Evolutionary conservation across 2,329 filamentous ascomycete species (phyloP).

Genomic region (Magnaporthales sp.): DNA sequence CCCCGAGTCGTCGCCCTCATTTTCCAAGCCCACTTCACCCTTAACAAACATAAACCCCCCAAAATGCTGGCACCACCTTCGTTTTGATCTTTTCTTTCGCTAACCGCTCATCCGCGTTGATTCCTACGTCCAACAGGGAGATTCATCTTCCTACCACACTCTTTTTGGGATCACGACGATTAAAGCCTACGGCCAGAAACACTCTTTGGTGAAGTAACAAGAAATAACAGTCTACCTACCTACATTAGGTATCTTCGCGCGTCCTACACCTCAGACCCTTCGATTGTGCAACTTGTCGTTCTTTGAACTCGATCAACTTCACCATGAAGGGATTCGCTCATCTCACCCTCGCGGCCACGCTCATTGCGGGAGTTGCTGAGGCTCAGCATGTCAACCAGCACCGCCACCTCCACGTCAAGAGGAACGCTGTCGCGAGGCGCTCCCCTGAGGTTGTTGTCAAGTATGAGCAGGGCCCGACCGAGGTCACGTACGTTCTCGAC

Average conservation of each 20-base stretch:
- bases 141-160: constrained; percentile 45
- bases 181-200: constrained; percentile 2
- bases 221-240: not conserved
- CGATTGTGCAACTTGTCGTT: not conserved
- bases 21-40: constrained; percentile 4
- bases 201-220: not conserved
- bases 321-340: constrained; percentile 43
- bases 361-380: constrained; percentile 45
- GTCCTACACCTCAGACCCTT: not conserved
- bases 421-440: constrained; percentile 41
- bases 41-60: constrained; percentile 6
- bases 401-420: constrained; percentile 48
- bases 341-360: constrained; percentile 41
- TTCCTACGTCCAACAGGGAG: constrained; percentile 44
- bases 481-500: constrained; percentile 60
- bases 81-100: constrained; percentile 12
- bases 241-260: not conserved
- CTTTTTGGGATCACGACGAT: constrained; percentile 29
- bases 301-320: not conserved
- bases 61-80: constrained; percentile 7
- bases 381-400: constrained; percentile 49
- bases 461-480: constrained; percentile 50
- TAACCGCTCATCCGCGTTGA: constrained; percentile 14
- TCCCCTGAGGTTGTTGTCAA: constrained; percentile 32
- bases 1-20: constrained; percentile 4